Evolutionary conservation across 2,329 filamentous ascomycete genomes (phyloP), one percentile per base, ranked within the genome.

Genomic region (Cercospora zeae-maydis): DNA sequence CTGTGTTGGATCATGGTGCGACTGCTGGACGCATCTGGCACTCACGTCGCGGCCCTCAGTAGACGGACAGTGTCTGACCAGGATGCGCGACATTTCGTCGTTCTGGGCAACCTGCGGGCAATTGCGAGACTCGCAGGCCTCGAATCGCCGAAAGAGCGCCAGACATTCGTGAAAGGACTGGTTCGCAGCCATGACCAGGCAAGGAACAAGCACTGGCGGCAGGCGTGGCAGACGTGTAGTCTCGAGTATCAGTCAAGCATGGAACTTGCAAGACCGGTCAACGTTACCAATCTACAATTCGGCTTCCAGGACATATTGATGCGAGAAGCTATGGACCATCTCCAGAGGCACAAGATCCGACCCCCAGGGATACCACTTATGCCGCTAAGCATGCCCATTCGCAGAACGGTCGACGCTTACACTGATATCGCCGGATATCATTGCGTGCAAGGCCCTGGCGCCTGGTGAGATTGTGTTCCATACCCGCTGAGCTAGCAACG

Each of bases 341-440:
- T 60, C 2, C n/a, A 19, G 11, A 49, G 13, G 36, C 31, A 54
- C 16, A 54, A 21, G n/a, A 27, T 45, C 8, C 34, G 34, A 14
- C 49, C 27, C 21, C 10, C n/a, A 24, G 16, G 30, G 16, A 33
- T 49, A 19, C 33, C 30, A 36, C 30, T 21, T 21, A 39, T 54
- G 37, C 14, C 37, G 21, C 14, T n/a, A 1, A 52, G 36, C 9
- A 57, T 10, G 37, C 19, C 39, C 3, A 56, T 57, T 4, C 52
- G 56, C n/a, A 59, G 42, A 30, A 63, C 57, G 4, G 45, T 63
- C n/a, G 39, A 57, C 36, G 53, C 47, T 2, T 59, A 45, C 24
- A 59, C 61, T 9, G 61, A 63, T 34, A 63, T 63, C 47, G 57
- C 61, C 2, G 61, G 61, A 7, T 59, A 63, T 51, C 61, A 63